phyloP scores from a whole-genome alignment of 495 filamentous ascomycete genomes.

The Hypoxylon subgilvum region DNA sequence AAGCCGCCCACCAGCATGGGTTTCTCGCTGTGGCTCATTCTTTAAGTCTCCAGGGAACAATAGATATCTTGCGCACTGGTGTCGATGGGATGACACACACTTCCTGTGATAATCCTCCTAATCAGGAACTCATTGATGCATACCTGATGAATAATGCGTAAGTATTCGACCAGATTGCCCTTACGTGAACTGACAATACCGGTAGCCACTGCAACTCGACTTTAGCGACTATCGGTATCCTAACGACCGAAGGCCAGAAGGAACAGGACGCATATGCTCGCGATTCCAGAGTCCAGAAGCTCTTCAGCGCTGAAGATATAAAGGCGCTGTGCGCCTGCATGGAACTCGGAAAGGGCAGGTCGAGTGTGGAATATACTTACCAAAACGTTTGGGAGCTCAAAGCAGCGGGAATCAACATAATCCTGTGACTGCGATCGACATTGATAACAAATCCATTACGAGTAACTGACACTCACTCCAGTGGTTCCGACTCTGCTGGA shows the following conservation, averaged over 20 bases:
- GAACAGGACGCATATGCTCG: constrained; percentile 15
- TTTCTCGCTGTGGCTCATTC: constrained; percentile 24
- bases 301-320: neutral
- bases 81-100: constrained; percentile 26
- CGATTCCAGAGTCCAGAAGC: constrained; percentile 17
- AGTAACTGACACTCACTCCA: neutral
- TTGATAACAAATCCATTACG: neutral
- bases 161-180: neutral
- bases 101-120: constrained; percentile 22
- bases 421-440: constrained; percentile 5
- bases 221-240: constrained; percentile 10
- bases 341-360: constrained; percentile 1
- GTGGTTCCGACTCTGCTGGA: constrained; percentile 32
- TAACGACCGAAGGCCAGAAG: constrained; percentile 16
- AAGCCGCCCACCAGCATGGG: constrained; percentile 15
- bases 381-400: constrained; percentile 22
- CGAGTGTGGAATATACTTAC: constrained; percentile 26
- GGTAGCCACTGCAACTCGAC: constrained; percentile 28
- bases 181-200: neutral
- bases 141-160: constrained; percentile 25
- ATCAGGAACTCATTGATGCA: constrained; percentile 21
- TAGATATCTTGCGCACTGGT: constrained; percentile 20
- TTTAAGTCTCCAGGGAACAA: constrained; percentile 13
- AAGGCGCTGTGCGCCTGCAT: constrained; percentile 13
- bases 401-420: constrained; percentile 18